A percentile compares a stretch with the other conserved stretches of the same genome.
Conservation (phyloP, 176 grass and related monocot genomes). For the Saccharum officinarum region DNA sequence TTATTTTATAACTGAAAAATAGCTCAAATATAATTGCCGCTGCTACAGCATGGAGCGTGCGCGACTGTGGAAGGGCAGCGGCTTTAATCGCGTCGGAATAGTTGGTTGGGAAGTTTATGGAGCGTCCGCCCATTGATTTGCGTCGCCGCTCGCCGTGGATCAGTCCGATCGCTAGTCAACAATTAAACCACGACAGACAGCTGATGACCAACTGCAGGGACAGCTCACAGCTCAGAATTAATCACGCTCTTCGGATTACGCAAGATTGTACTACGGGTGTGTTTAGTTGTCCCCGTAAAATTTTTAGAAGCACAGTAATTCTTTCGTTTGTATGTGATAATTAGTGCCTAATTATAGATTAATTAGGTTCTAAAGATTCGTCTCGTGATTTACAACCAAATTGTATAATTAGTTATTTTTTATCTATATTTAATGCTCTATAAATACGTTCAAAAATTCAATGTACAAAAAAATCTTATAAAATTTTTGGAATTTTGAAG, state of each 20-base stretch:
- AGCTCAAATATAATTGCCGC: background rate
- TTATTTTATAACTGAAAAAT: too few relatives aligned
- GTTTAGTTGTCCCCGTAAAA: too few relatives aligned
- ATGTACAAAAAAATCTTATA: too few relatives aligned
- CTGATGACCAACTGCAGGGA: background rate
- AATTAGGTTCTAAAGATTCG: too few relatives aligned
- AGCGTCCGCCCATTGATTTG: constrained; percentile 26
- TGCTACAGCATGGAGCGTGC: background rate
- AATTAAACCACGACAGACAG: background rate
- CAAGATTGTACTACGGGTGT: background rate
- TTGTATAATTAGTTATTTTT: too few relatives aligned
- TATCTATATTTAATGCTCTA: too few relatives aligned
- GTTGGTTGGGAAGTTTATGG: constrained; percentile 45
- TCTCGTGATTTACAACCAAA: too few relatives aligned
- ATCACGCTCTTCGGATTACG: background rate
- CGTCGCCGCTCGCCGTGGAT: constrained; percentile 5
- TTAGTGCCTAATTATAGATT: too few relatives aligned
- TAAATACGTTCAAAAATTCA: too few relatives aligned
- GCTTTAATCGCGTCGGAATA: constrained; percentile 45
- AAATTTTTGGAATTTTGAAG: too few relatives aligned
- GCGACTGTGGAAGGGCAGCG: background rate
- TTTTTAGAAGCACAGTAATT: too few relatives aligned
- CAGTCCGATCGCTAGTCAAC: background rate
- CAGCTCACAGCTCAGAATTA: background rate
- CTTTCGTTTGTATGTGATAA: too few relatives aligned